phyloP scores from a whole-genome alignment of 1,139 yeast species.

The Scheffersomyces titani region DNA sequence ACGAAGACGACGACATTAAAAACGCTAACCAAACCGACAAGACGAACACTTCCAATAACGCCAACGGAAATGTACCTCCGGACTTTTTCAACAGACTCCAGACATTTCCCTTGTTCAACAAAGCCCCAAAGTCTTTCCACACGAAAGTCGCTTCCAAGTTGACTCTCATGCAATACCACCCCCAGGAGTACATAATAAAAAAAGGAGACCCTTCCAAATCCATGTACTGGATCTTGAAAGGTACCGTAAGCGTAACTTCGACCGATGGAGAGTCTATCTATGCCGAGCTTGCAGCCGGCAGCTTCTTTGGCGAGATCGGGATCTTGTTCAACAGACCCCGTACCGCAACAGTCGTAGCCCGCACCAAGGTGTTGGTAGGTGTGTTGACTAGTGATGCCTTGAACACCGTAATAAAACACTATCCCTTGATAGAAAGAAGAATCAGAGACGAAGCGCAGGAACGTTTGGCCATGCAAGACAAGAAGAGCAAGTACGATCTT shows the following conservation, averaged over 20 bases:
- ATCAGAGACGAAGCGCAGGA: slow-evolving; percentile 81
- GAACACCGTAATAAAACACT: slow-evolving; percentile 57
- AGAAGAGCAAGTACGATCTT: slow-evolving; percentile 40
- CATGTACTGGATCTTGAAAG: slow-evolving; percentile 79
- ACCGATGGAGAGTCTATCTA: slow-evolving; percentile 75
- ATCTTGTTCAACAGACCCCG: slow-evolving; percentile 72
- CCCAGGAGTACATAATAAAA: slow-evolving; percentile 68
- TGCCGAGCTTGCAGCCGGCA: slow-evolving; percentile 69
- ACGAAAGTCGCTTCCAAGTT: slow-evolving; percentile 59
- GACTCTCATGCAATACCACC: slow-evolving; percentile 58
- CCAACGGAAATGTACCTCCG: slow-evolving; percentile 38
- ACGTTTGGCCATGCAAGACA: slow-evolving; percentile 67
- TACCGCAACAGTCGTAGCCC: slow-evolving; percentile 78
- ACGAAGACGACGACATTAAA: slow-evolving; percentile 6
- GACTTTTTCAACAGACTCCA: slow-evolving; percentile 54
- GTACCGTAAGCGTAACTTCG: slow-evolving; percentile 70
- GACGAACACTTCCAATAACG: slow-evolving; percentile 5
- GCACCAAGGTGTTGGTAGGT: slow-evolving; percentile 65
- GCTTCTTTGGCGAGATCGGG: slow-evolving; percentile 79
- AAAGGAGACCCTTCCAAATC: slow-evolving; percentile 75
- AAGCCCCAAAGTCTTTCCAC: slow-evolving; percentile 67
- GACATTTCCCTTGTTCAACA: slow-evolving; percentile 61
- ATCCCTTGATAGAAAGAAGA: slow-evolving; percentile 64
- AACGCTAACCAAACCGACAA: slow-evolving; percentile 5
- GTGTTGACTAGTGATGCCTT: slow-evolving; percentile 67